Base-by-base conservation (phyloP, 805 yeast genomes). In the Lachancea dasiensis region DNA sequence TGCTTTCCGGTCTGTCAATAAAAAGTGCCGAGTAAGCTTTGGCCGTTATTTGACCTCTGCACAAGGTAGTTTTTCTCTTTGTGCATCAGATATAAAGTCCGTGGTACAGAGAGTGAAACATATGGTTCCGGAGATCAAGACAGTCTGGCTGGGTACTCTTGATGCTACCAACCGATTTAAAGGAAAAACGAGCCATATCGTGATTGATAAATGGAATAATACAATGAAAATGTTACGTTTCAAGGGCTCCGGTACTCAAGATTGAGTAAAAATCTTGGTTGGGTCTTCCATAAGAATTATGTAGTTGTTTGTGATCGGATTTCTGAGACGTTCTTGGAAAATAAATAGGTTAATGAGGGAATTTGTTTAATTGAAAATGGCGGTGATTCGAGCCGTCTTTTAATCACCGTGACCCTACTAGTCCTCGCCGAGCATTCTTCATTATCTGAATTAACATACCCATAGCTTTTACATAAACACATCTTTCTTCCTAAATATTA, bases 151-250 rank as follows among this genome's bases (percentile, higher is more conserved):
- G 16, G 18, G 13, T 13, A 20, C 24, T 5, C 15, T 17, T 7
- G 6, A 17, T 10, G 15, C 15, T n/a, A 17, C 21, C 14, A 19
- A 13, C 16, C 24, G 17, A 9, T 14, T 34, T 26, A 18, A 17
- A 5, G 27, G 21, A n/a, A 13, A 17, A 26, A 22, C 37, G 2
- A 26, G 25, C 9, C 6, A 14, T n/a, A 8, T 24, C 13, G 7
- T 34, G 9, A 8, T 19, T 19, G 30, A 26, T 20, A 34, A 25
- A 27, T 34, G 37, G 37, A 25, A 27, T 21, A 34, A 34, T 34
- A 34, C 37, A 8, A 34, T 34, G 26, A 19, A 17, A 5, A 34
- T 34, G 37, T 26, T 34, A 9, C 26, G 31, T 17, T 34, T 34
- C 11, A 27, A 20, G 28, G 17, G 14, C 4, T 18, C 11, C 14